These are phyloP conservation scores for Podila clonocystis DNA, from an alignment of 192 early-diverging fungal species.

Conservation along the genomic window DNA sequence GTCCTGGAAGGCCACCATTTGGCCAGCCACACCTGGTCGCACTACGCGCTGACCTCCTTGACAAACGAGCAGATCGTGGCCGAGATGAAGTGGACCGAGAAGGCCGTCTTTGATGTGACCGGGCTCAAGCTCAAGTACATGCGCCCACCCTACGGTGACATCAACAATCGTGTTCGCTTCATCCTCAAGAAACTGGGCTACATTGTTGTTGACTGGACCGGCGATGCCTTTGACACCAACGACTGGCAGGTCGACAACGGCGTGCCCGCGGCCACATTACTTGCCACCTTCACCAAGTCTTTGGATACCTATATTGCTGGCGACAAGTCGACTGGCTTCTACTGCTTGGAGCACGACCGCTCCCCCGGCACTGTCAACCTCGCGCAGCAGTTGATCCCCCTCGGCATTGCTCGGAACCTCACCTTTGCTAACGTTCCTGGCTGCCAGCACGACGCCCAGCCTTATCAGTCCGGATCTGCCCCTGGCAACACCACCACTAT, in stretches of 20 bases:
- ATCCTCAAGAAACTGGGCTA: constrained; percentile 68
- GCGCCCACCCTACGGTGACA: constrained; percentile 69
- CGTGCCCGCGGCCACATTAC: not conserved
- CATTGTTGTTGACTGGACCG: constrained; percentile 34
- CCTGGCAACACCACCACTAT: not conserved
- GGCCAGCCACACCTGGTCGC: constrained; percentile 72
- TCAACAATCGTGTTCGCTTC: constrained; percentile 75
- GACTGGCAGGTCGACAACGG: constrained; percentile 6
- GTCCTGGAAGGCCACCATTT: constrained; percentile 48
- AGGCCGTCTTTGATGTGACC: constrained; percentile 56
- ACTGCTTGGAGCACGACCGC: constrained; percentile 18
- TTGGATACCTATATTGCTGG: constrained; percentile 7
- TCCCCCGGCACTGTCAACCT: not conserved
- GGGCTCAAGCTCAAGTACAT: constrained; percentile 61
- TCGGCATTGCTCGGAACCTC: constrained; percentile 3
- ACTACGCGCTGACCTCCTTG: constrained; percentile 59
- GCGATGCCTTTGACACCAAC: constrained; percentile 26
- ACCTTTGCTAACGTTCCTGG: constrained; percentile 1
- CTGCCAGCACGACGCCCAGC: constrained; percentile 9
- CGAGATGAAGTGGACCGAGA: constrained; percentile 67
- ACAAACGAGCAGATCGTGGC: constrained; percentile 73
- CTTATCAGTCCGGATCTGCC: constrained; percentile 14
- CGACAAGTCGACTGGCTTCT: constrained; percentile 11
- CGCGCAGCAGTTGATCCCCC: constrained; percentile 13
- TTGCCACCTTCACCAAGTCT: constrained; percentile 6